Conservation (phyloP, 257 asterid species). For the Hygrophila difformis region DNA sequence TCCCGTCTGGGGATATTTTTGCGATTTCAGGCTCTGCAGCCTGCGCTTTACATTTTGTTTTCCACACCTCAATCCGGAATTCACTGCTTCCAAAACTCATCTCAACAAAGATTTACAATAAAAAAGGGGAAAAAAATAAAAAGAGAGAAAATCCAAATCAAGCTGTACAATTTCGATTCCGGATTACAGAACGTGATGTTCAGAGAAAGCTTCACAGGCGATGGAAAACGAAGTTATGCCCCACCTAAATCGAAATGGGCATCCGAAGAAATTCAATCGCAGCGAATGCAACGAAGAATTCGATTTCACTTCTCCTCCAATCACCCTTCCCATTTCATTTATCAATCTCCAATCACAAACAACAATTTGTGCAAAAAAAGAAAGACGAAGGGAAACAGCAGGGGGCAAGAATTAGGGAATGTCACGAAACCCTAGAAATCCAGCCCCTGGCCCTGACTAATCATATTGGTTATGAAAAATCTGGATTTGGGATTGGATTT, state of each 20-base stretch:
- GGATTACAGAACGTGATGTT: conserved; percentile 21
- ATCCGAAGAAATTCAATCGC: conserved; percentile 29
- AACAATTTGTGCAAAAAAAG: background rate
- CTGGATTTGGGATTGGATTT: too few species aligned
- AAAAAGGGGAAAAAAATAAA: background rate
- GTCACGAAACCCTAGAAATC: conserved; percentile 16
- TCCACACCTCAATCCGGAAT: conserved; percentile 12
- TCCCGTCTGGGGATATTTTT: conserved; percentile 48
- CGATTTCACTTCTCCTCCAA: conserved; percentile 19
- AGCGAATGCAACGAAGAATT: conserved; percentile 16
- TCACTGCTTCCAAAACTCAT: conserved; percentile 25
- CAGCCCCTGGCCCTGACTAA: conserved; percentile 14
- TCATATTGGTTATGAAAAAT: too few species aligned
- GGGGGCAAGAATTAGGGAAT: conserved; percentile 9
- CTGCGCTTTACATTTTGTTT: conserved; percentile 20
- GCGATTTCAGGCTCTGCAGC: conserved; percentile 25
- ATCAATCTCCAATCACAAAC: background rate
- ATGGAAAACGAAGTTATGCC: conserved; percentile 45
- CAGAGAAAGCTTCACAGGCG: conserved; percentile 75
- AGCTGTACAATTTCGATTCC: conserved; percentile 16
- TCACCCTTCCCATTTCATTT: conserved; percentile 31
- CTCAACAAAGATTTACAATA: conserved; percentile 2
- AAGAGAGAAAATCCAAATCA: conserved; percentile 1
- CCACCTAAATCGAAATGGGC: conserved; percentile 28
- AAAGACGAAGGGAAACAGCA: background rate